Evolutionary conservation across 1,284 basidiomycete species (phyloP).

Genomic region (Ganoderma lingzhi): DNA sequence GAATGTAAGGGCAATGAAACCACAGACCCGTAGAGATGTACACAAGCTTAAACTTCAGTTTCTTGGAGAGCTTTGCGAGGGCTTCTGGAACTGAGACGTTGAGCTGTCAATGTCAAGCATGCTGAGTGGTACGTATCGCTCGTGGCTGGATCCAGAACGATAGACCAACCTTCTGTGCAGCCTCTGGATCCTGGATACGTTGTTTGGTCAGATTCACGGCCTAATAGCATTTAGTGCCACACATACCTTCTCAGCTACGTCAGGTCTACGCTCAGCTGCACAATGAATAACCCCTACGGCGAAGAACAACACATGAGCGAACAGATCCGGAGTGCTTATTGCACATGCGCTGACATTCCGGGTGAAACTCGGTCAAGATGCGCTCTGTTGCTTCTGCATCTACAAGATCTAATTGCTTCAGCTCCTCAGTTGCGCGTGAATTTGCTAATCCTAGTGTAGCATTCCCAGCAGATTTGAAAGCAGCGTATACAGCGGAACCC

Average conservation of each 20-base stretch:
- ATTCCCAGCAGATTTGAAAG: conserved; percentile 56
- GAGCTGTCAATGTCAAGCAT: conserved; percentile 50
- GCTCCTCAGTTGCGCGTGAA: conserved; percentile 61
- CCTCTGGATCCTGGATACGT: conserved; percentile 63
- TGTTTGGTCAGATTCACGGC: conserved; percentile 12
- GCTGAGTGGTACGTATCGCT: conserved; percentile 1
- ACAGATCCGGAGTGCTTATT: neutral
- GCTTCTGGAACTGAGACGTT: conserved; percentile 72
- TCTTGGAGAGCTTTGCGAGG: conserved; percentile 66
- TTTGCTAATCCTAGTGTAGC: conserved; percentile 69
- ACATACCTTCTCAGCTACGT: conserved; percentile 77
- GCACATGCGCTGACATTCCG: conserved; percentile 61
- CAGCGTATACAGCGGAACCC: conserved; percentile 69
- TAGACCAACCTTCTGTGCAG: conserved; percentile 60
- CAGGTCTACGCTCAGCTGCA: conserved; percentile 85
- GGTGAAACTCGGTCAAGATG: conserved; percentile 61
- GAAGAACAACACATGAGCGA: neutral
- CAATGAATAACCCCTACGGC: conserved; percentile 65
- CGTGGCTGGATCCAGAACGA: neutral
- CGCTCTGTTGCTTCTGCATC: conserved; percentile 56
- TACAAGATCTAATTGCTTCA: conserved; percentile 69
- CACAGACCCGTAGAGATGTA: conserved; percentile 80
- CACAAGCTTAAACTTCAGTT: conserved; percentile 65
- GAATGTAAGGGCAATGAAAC: neutral
- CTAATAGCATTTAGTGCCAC: neutral